Base-by-base conservation (phyloP, 768 basidiomycete species). In the Trametes cubensis region DNA sequence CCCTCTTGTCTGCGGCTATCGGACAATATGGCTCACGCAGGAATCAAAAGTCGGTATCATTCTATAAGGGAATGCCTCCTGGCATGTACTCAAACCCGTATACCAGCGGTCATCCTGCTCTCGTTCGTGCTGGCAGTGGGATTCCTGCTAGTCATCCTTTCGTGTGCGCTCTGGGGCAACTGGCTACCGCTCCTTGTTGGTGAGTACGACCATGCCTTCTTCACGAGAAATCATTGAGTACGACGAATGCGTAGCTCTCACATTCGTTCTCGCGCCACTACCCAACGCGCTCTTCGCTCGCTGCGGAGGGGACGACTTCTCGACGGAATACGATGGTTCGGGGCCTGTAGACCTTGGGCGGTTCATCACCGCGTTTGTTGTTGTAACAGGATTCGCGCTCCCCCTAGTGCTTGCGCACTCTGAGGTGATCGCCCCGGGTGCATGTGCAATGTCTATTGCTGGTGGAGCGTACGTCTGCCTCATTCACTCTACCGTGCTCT, bases 111-210 rank as follows among this genome's bases (percentile, higher is more conserved):
- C 66, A 95, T 98, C 69, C 82, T 98, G 55, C 87, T 99, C 48
- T 95, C 97, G 1, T 98, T 99, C 77, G 93, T 98, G 55, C 88
- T 99, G 52, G 97, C 97, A 6, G 84, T 96, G 17, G 97, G 97
- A n/a, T 99, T 99, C 79, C 79, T 99, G 60, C 85, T 98, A 71
- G 92, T 98, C 71, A 99, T 99, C 74, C 87, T 99, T 23, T 94
- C 94, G 1, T 98, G 97, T 73, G 97, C 97, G 7, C 79, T 98
- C 30, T 98, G 90, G 89, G 78, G 86, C 15, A 99, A 99, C 74
- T 99, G 97, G 97, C 81, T 98, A 21, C 97, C 97, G 38, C 81
- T 99, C 53, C 83, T 98, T 66, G 96, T 98, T 66, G 97, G 97
- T 97, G 68, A 65, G 91, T 80, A 28, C 42, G 13, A 4, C 38